Base-by-base conservation (phyloP, 495 filamentous ascomycete species). In the Penicillium dipodomyicola region DNA sequence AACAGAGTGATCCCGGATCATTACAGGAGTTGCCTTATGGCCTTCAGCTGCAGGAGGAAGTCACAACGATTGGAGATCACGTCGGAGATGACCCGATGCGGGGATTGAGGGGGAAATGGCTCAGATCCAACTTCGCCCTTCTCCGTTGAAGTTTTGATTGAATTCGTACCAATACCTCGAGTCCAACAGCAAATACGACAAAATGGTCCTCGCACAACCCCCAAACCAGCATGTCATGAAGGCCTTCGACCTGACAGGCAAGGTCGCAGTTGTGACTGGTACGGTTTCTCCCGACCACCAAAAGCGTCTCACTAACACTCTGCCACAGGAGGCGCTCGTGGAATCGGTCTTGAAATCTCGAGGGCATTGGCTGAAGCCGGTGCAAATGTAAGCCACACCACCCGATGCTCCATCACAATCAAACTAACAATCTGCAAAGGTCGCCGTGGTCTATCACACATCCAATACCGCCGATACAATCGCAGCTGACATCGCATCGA, bases 281-380 rank as follows among this genome's bases (percentile, higher is more conserved):
- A 56, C 7, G 39, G 6, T 5, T 39, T 0, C 14, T 15, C 2
- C 23, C 25, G 39, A 8, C 7, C 11, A 12, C 5, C 30, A 9
- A 12, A 10, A 12, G 32, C 10, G 0, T 14, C 12, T 17, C 17
- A n/a, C 20, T 54, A 20, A 54, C 32, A 29, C 14, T 22, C 11
- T 44, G 2, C 22, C 11, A 20, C n/a, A 68, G 90, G 90, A 7
- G 89, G 89, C 19, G 88, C 82, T 15, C 83, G 86, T 25, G 90
- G 90, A 32, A 96, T 96, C 62, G 91, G 91, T 3, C 77, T 89
- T 2, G 85, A 85, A 27, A 82, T 93, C 14, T 87, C 87, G 14
- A 78, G 85, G 48, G 87, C 76, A 5, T 65, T 87, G 12, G 90
- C 90, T 5, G 91, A 95, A 69, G 85, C 88, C 17, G 91, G 90